Base-by-base conservation (phyloP, 371 early-diverging fungal genomes). In the Smittium mucronatum region DNA sequence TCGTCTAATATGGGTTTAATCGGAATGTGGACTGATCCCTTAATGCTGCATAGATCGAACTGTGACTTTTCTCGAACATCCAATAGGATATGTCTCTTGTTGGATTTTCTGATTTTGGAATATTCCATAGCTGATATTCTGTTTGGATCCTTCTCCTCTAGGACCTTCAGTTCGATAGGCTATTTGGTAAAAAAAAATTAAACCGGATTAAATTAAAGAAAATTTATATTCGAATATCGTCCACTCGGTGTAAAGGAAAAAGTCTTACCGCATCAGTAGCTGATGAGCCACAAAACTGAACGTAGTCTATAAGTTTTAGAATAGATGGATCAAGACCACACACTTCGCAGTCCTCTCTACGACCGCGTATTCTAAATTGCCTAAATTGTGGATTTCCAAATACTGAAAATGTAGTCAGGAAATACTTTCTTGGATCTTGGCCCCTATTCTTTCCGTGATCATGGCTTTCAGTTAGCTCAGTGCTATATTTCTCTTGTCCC, bases 241-340 rank as follows among this genome's bases (percentile, higher is more conserved):
- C 15, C 15, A 65, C n/a, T 32, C 5, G 11, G 25, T 61, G 30
- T 25, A 68, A 25, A 57, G 15, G n/a, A 28, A 68, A 29, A 60
- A 28, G 5, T 2, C 26, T 58, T 35, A 87, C 86, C 76, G 87
- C 88, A 75, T 97, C 95, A 34, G 83, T 78, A 1, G 92, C 86
- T 5, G 82, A 84, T 0, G 87, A 76, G 5, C 92, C 91, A 77
- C 98, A 97, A 70, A 95, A 95, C 31, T 86, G 86, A 1, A 87
- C 91, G 77, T 96, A 97, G 72, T 97, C 94, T 29, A 88, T 85
- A 16, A 92, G 78, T 69, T 84, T 78, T 0, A 80, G 87, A 36
- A 94, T 86, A 0, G 87, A 88, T 0, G 95, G 94, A 0, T 83
- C 71, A 25, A 90, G 88, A 15, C 96, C 94, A 72, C 98, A 97